phyloP scores from a whole-genome alignment of 495 filamentous ascomycete genomes.

The Penicillium maclennaniae region DNA sequence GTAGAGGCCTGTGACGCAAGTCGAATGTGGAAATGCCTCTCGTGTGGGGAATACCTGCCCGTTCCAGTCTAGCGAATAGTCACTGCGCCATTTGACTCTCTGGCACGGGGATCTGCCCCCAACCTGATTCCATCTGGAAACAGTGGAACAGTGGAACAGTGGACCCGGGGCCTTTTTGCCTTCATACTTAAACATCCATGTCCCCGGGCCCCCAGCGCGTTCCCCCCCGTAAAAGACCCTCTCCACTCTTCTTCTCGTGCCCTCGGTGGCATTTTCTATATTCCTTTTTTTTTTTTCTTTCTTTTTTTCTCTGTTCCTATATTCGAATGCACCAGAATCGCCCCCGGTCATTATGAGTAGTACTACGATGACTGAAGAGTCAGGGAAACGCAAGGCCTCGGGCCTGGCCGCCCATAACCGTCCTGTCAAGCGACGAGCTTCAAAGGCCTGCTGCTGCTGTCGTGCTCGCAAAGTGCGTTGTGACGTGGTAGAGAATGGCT shows the following conservation, averaged over 20 bases:
- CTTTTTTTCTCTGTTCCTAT: constrained; percentile 2
- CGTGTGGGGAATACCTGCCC: constrained; percentile 21
- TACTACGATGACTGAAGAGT: constrained; percentile 33
- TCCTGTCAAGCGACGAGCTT: constrained; percentile 75
- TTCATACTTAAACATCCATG: constrained; percentile 22
- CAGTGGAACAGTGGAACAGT: too few species aligned
- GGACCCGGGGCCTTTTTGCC: background rate
- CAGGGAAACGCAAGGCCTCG: constrained; percentile 43
- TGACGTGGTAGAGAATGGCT: constrained; percentile 83
- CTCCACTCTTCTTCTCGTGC: constrained; percentile 24
- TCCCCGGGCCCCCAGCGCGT: constrained; percentile 18
- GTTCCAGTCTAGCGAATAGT: constrained; percentile 5
- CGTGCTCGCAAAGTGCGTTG: constrained; percentile 88
- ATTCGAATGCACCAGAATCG: constrained; percentile 19
- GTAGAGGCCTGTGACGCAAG: constrained; percentile 10
- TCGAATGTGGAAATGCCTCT: constrained; percentile 25
- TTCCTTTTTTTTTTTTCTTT: too few species aligned
- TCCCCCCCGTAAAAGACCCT: constrained; percentile 16
- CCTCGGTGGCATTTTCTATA: constrained; percentile 4
- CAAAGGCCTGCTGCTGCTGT: constrained; percentile 84
- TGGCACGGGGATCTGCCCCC: constrained; percentile 10
- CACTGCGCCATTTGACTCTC: background rate
- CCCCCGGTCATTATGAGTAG: constrained; percentile 25
- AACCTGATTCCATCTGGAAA: background rate
- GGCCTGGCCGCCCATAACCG: constrained; percentile 41